Conservation (phyloP, 371 early-diverging fungal genomes). For the Syncephalastrum monosporum region DNA sequence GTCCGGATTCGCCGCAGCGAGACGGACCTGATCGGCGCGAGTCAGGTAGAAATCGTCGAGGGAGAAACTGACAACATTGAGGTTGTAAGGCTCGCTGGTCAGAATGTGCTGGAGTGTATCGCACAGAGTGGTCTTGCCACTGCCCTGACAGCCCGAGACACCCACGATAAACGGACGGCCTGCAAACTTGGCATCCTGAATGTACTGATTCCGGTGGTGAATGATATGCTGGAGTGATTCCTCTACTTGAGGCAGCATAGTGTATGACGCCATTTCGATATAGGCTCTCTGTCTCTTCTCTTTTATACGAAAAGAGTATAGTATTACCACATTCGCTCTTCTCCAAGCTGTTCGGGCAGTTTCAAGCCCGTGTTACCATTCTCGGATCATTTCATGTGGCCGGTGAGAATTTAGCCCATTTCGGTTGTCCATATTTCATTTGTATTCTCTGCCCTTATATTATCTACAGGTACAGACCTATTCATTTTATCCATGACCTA, state of each 20-base stretch:
- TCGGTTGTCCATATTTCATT: too few relatives aligned
- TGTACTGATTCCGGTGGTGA: slow-evolving; percentile 29
- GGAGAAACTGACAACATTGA: slow-evolving; percentile 68
- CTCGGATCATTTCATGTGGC: too few relatives aligned
- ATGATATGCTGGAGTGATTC: slow-evolving; percentile 41
- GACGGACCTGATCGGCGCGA: slow-evolving; percentile 55
- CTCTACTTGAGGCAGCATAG: slow-evolving; percentile 41
- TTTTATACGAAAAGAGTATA: too few relatives aligned
- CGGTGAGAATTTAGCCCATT: too few relatives aligned
- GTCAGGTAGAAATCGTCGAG: slow-evolving; percentile 89
- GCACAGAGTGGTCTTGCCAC: slow-evolving; percentile 76
- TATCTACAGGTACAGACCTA: too few relatives aligned
- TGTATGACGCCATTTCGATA: slow-evolving; percentile 9
- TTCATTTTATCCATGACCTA: too few relatives aligned
- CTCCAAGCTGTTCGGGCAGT: too few relatives aligned
- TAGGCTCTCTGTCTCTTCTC: too few relatives aligned
- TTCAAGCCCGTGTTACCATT: too few relatives aligned
- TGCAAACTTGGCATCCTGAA: slow-evolving; percentile 18
- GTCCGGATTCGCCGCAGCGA: slow-evolving; percentile 49
- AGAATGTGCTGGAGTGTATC: slow-evolving; percentile 48
- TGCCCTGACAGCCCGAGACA: slow-evolving; percentile 79
- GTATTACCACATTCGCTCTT: too few relatives aligned
- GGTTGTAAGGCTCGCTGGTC: slow-evolving; percentile 37
- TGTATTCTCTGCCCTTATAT: too few relatives aligned
- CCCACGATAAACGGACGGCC: slow-evolving; percentile 66